Conservation (phyloP, 176 grass and related monocot species). For the Oryza nivara region DNA sequence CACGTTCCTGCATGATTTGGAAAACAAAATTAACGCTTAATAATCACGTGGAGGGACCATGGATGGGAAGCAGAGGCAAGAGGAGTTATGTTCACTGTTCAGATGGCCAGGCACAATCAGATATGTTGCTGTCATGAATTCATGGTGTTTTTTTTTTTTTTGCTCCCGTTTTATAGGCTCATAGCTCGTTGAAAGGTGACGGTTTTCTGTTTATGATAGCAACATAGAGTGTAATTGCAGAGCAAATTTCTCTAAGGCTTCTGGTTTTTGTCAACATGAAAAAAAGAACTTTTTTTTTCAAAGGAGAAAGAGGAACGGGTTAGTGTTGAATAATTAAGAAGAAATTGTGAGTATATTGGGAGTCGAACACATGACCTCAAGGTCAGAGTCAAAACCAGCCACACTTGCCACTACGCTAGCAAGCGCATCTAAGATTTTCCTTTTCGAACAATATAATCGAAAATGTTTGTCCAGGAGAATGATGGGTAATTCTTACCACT, state of each 20-base stretch:
- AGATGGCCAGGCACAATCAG: slow-evolving; percentile 14
- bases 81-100: slow-evolving; percentile 14
- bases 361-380: no score
- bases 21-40: not conserved
- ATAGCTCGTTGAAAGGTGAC: not conserved
- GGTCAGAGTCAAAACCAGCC: no score
- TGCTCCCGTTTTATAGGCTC: not conserved
- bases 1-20: slow-evolving; percentile 68
- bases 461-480: not conserved
- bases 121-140: slow-evolving; percentile 23
- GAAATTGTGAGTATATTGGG: no score
- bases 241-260: not conserved
- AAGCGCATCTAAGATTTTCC: no score
- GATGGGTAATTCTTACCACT: not conserved
- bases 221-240: no score
- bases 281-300: not conserved
- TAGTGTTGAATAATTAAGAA: no score
- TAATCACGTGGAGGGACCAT: not conserved
- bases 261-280: not conserved
- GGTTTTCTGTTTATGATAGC: not conserved
- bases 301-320: no score
- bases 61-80: not conserved
- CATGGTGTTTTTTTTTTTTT: not conserved
- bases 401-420: no score
- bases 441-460: not conserved